These are phyloP conservation scores for Nakaseomyces nivariensis DNA, from an alignment of 1,139 yeast genomes.

Conservation along the genomic window DNA sequence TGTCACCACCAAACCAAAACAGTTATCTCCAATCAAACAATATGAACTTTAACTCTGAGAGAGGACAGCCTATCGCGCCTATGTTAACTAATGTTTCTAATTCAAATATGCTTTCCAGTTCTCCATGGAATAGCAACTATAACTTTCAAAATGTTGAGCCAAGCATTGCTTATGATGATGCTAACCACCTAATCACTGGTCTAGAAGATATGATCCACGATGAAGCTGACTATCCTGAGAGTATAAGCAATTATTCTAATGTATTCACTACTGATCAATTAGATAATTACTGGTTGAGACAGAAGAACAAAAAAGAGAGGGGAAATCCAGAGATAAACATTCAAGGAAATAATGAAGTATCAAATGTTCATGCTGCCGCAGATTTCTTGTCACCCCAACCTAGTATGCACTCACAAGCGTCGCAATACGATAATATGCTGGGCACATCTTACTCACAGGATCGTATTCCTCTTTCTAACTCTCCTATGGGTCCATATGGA, in stretches of 20 bases:
- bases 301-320: constrained; percentile 4
- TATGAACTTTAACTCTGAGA: background rate
- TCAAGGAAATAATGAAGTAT: background rate
- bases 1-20: constrained; percentile 2
- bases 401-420: background rate
- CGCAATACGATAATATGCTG: background rate
- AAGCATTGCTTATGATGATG: constrained; percentile 23
- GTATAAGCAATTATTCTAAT: constrained; percentile 24
- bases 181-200: constrained; percentile 26
- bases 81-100: background rate
- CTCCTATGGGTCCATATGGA: constrained; percentile 1
- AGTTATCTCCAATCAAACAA: background rate
- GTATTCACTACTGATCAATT: constrained; percentile 27
- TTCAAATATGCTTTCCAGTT: background rate
- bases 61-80: background rate
- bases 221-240: constrained; percentile 24
- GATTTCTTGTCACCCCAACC: constrained; percentile 2
- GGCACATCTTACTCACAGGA: constrained; percentile 3
- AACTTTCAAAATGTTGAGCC: constrained; percentile 8
- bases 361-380: constrained; percentile 1
- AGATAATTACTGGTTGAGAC: constrained; percentile 26
- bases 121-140: background rate
- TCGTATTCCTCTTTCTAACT: constrained; percentile 5
- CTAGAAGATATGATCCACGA: constrained; percentile 27
- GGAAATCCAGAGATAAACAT: background rate